Evolutionary conservation across 116 monocot genomes (phyloP), one percentile per base, ranked within the genome.

Genomic region (Phalaenopsis hybrid): DNA sequence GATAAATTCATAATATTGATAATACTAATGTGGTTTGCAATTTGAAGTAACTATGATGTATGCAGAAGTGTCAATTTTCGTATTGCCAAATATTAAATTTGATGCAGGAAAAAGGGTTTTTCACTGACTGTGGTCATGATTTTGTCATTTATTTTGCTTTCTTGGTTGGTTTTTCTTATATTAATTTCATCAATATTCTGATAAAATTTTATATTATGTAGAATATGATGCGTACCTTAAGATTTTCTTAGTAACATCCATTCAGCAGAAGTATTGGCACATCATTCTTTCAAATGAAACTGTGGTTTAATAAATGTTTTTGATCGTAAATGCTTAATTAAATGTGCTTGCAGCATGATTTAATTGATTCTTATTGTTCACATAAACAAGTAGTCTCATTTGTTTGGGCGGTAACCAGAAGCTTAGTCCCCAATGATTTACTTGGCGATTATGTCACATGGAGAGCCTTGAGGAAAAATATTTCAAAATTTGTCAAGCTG

Each of bases 391-490:
- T 99, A 34, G 89, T 90, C 49, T 90, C 93, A 25, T 99, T 93
- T 84, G 67, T 99, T 72, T 99, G 93, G 89, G 92, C 99, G 76
- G 86, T 89, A 57, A 80, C 78, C 83, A 89, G 92, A 89, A 92
- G 85, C 10, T 87, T 95, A 57, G 70, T 99, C 68, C 99, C 95
- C 70, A 48, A 50, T 48, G 87, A 89, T 65, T 74, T 99, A 17
- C 84, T 99, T 78, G 99, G 99, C 20, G 84, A 89, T 85, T 79
- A 74, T 76, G 80, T 85, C 80, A 85, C 63, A 49, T 91, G 92
- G 95, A 93, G 95, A 86, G 75, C 87, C 6, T 78, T 99, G 21
- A 90, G 87, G 85, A 90, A 75, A 86, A 95, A 92, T 74, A 99
- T 99, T 52, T 87, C 92, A 76, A 94, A 89, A 61, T 94, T 99